Evolutionary conservation across 257 asterid genomes (phyloP), one percentile per base, ranked within the genome.

Genomic region (Eucommia ulmoides): DNA sequence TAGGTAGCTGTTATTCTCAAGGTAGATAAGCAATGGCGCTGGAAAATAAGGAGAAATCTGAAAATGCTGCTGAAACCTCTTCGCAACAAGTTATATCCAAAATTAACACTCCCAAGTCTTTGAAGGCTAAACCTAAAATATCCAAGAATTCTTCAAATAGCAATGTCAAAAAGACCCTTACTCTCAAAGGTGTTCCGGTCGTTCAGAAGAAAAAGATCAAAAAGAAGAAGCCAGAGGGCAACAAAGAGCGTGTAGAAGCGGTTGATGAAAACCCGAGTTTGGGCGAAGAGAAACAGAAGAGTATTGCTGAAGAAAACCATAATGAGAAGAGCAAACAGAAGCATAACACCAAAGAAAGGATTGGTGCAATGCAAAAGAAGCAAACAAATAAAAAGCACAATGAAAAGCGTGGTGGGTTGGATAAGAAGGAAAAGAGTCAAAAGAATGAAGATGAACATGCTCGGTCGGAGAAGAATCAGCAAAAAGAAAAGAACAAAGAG

Each of bases 321-420:
- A 57, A 53, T 52, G 53, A 56, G 45, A 60, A 24, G 17, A 33
- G 16, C 23, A 24, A 63, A 51, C 56, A 20, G 22, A 70, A 61
- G 41, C 51, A 17, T 62, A 50, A 4, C 1, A 53, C 20, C 24
- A 65, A 56, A 48, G 73, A 58, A 20, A 63, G 63, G 60, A 61
- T 59, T 38, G 45, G 41, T 20, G 20, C 22, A 14, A 53, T 52
- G 24, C 70, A 49, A 67, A 48, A 18, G 6, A 74, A 62, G 8
- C 71, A 62, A 45, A 54, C 20, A 19, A 58, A 46, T 64, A 61
- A 29, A 47, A 49, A 35, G 45, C 73, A 74, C 2, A 64, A 56
- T 49, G 73, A 72, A 53, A 63, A 33, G 24, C 72, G 68, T 23
- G 94, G 93, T 65, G n/a, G n/a, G n/a, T n/a, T n/a, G n/a, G n/a